Percentiles rank a stretch among this genome's conserved stretches.
Evolutionary conservation across 78 protist genomes (phyloP).

Genomic region (Tieghemostelium lacteum): DNA sequence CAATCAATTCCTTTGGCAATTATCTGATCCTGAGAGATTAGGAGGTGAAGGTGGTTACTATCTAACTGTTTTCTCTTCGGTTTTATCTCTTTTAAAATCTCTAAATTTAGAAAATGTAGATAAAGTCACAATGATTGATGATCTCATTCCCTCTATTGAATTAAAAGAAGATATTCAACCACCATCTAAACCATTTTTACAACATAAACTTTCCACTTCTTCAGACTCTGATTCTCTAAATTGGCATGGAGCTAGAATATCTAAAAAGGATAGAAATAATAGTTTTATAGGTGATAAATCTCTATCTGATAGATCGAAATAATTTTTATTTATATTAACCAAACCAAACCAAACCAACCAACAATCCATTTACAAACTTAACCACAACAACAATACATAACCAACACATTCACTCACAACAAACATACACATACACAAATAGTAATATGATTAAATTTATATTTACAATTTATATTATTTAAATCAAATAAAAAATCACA

Average conservation of each 20-base stretch:
- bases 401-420: too few relatives aligned
- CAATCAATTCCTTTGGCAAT: conserved; percentile 70
- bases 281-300: too few relatives aligned
- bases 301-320: too few relatives aligned
- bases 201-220: neutral
- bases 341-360: too few relatives aligned
- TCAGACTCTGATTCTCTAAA: neutral
- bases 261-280: conserved; percentile 53
- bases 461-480: too few relatives aligned
- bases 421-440: too few relatives aligned
- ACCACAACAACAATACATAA: too few relatives aligned
- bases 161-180: neutral
- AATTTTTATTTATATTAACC: too few relatives aligned
- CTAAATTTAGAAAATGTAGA: conserved; percentile 61
- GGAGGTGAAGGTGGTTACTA: conserved; percentile 78
- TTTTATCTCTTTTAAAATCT: conserved; percentile 39
- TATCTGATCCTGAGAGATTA: conserved; percentile 60
- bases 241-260: conserved; percentile 62
- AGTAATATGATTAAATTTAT: too few relatives aligned
- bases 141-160: conserved; percentile 39
- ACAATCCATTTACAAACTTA: too few relatives aligned
- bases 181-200: neutral
- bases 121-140: conserved; percentile 55
- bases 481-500: too few relatives aligned
- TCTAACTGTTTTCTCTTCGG: conserved; percentile 73